phyloP scores from a whole-genome alignment of 768 basidiomycete species.

The Cyclocybe aegerita region DNA sequence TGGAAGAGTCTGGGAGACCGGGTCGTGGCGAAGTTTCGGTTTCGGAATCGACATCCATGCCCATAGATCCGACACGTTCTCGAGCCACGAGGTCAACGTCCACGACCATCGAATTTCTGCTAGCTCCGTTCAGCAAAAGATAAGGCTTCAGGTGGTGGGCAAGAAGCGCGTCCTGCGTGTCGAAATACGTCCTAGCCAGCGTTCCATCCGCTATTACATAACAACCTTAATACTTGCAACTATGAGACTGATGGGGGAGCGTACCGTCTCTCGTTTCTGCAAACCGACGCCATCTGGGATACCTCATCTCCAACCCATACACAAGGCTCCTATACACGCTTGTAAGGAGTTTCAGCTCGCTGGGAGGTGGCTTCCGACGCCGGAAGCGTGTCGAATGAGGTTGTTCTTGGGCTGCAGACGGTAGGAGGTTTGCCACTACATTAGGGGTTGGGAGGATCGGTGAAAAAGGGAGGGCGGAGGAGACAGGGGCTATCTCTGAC shows the following conservation, averaged over 20 bases:
- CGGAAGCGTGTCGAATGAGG: background rate
- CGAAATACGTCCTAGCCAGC: conserved; percentile 1
- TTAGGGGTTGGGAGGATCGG: background rate
- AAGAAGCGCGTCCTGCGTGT: conserved; percentile 14
- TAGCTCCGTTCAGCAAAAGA: conserved; percentile 4
- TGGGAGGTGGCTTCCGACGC: background rate
- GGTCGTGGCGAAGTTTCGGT: background rate
- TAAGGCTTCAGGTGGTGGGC: conserved; percentile 7
- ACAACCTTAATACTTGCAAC: background rate
- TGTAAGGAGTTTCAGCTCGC: conserved; percentile 3
- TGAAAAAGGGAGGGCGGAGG: too few relatives aligned
- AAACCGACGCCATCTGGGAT: background rate
- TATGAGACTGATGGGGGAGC: background rate
- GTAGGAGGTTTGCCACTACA: background rate
- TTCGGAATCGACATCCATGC: background rate
- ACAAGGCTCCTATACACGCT: conserved; percentile 14
- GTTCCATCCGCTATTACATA: background rate
- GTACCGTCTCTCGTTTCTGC: too few relatives aligned
- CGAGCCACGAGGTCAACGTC: conserved; percentile 2
- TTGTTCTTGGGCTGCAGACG: background rate
- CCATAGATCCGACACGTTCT: background rate
- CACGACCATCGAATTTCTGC: conserved; percentile 3
- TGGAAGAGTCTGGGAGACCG: conserved; percentile 3
- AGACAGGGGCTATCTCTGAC: too few relatives aligned
- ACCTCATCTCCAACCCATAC: conserved; percentile 11